phyloP scores from a whole-genome alignment of 129 eudicot species.

The Logfia minima region DNA sequence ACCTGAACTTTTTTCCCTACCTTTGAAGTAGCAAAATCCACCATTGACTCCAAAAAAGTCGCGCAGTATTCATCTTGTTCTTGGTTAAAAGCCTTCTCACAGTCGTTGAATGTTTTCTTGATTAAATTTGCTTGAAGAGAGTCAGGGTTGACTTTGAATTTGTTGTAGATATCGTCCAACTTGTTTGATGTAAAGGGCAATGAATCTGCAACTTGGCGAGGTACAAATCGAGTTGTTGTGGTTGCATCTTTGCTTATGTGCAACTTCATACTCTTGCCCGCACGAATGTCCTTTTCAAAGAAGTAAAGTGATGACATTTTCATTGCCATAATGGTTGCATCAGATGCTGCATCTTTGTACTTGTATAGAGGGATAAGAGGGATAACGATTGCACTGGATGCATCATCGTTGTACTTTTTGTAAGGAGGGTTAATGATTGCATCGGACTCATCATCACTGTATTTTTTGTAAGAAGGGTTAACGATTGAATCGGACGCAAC shows the following conservation, averaged over 20 bases:
- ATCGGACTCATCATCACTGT: too few species aligned
- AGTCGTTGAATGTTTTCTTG: conserved; percentile 26
- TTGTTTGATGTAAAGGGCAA: conserved; percentile 41
- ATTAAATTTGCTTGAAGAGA: conserved; percentile 38
- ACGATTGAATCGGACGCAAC: too few species aligned
- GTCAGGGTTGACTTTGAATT: conserved; percentile 20
- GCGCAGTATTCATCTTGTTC: conserved; percentile 45
- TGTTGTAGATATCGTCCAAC: conserved; percentile 18
- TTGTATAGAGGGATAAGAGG: too few species aligned
- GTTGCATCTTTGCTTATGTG: conserved; percentile 20
- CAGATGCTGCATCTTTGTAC: too few species aligned
- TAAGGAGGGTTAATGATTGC: too few species aligned
- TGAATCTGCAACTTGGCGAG: conserved; percentile 36
- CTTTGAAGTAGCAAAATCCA: conserved; percentile 48
- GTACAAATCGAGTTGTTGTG: conserved; percentile 27
- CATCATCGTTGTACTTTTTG: conserved; percentile 1
- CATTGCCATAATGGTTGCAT: conserved; percentile 39
- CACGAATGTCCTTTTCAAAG: conserved; percentile 23
- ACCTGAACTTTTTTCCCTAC: conserved; percentile 46
- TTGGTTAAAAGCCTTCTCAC: conserved; percentile 38
- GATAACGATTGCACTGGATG: too few species aligned
- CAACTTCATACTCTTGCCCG: conserved; percentile 28
- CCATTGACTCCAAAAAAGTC: conserved; percentile 53
- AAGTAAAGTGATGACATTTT: conserved; percentile 51
- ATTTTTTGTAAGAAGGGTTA: too few species aligned